These are phyloP conservation scores for Fusarium robinianum DNA, from an alignment of 2,329 filamentous ascomycete genomes.

Conservation along the genomic window DNA sequence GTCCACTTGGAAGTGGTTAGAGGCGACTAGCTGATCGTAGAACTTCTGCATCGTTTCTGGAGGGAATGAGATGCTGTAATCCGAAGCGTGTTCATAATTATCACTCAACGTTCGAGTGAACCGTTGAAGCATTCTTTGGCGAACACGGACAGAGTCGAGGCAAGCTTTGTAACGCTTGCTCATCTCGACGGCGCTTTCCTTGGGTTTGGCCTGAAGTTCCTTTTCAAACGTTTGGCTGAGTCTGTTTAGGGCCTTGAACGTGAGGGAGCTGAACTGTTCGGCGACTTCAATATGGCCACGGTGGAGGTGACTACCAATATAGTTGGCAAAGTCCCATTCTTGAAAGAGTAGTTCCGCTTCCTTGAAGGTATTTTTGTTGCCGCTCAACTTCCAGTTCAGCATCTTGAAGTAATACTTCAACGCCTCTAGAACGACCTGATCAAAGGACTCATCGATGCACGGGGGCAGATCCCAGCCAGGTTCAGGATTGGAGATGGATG, in stretches of 20 bases:
- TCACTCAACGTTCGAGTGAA: conserved; percentile 91
- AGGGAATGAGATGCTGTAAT: conserved; percentile 81
- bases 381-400: conserved; percentile 95
- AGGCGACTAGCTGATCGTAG: conserved; percentile 77
- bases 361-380: conserved; percentile 99
- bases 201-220: conserved; percentile 81
- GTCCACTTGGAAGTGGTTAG: conserved; percentile 86
- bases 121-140: conserved; percentile 94
- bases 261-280: conserved; percentile 94
- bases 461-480: conserved; percentile 94
- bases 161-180: conserved; percentile 97
- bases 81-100: conserved; percentile 94
- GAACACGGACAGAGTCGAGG: conserved; percentile 91
- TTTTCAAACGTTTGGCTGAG: conserved; percentile 90
- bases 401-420: conserved; percentile 99
- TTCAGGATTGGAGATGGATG: conserved; percentile 81
- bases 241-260: conserved; percentile 87
- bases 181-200: conserved; percentile 85
- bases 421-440: conserved; percentile 86
- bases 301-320: conserved; percentile 87
- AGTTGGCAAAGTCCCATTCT: conserved; percentile 97
- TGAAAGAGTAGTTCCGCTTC: conserved; percentile 96
- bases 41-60: conserved; percentile 73
- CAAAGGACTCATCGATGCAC: conserved; percentile 96
- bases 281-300: conserved; percentile 95